phyloP scores from a whole-genome alignment of 805 yeast species.

The Wickerhamiella allomyrinae region DNA sequence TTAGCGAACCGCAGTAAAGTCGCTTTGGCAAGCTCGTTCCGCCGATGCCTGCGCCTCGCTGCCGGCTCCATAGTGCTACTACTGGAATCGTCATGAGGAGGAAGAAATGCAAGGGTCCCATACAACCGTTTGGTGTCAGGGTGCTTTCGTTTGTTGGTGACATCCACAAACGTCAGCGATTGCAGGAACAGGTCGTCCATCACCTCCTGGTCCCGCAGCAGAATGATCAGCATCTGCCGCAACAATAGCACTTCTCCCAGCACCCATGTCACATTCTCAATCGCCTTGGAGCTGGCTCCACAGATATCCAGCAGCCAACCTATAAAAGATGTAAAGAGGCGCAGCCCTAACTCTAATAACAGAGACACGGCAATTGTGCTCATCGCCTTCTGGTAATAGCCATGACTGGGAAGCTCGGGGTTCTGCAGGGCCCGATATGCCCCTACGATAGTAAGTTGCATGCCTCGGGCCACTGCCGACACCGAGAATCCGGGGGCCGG shows the following conservation, averaged over 20 bases:
- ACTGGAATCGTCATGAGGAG: not conserved
- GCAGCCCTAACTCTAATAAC: slow-evolving; percentile 25
- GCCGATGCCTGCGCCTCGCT: not conserved
- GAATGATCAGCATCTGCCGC: slow-evolving; percentile 27
- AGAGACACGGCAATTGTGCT: slow-evolving; percentile 28
- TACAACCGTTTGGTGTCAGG: slow-evolving; percentile 24
- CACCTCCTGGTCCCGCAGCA: slow-evolving; percentile 12
- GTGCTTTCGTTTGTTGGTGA: slow-evolving; percentile 27
- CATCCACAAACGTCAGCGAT: slow-evolving; percentile 30
- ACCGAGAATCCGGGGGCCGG: slow-evolving; percentile 43
- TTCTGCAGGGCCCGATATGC: slow-evolving; percentile 34
- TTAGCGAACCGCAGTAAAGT: slow-evolving; percentile 8
- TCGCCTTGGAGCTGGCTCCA: slow-evolving; percentile 5
- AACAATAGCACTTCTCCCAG: slow-evolving; percentile 28
- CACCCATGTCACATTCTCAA: slow-evolving; percentile 16
- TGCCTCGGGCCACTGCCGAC: slow-evolving; percentile 36
- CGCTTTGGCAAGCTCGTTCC: not conserved
- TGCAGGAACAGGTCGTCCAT: slow-evolving; percentile 28
- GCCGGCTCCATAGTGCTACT: slow-evolving; percentile 1
- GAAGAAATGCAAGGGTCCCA: slow-evolving; percentile 6
- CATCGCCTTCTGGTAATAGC: slow-evolving; percentile 27
- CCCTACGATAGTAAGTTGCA: slow-evolving; percentile 39
- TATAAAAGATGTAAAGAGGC: slow-evolving; percentile 20
- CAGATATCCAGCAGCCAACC: slow-evolving; percentile 17
- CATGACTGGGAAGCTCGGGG: slow-evolving; percentile 27